Evolutionary conservation across 2,329 filamentous ascomycete species (phyloP), one percentile per base, ranked within the genome.

Genomic region (Clonostachys rosea): DNA sequence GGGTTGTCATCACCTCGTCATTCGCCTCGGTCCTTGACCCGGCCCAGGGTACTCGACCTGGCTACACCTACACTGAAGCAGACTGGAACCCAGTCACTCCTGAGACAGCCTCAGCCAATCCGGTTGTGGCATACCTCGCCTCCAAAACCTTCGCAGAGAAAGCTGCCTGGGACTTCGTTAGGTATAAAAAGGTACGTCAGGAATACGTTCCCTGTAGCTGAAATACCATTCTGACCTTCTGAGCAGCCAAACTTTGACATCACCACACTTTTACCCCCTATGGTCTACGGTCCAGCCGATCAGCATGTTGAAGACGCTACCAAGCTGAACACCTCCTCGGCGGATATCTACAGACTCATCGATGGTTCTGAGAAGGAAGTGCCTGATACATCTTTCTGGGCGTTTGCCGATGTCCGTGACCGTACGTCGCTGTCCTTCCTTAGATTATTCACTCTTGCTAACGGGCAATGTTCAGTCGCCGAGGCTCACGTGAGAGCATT

Each of bases 1-100:
- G 63, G 5, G 40, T 70, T 34, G 66, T 83, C 41, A 77, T 87
- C 52, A 87, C 83, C 1, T 86, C 81, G 4, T 86, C 82, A 2
- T 87, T 86, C 54, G 84, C 83, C 16, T 71, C 83, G 0, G 83
- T 87, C n/a, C 34, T 75, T 30, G 56, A 66, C 11, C 36, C 17
- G 7, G 11, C 14, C 5, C 56, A 63, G 65, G 71, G 61, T 56
- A 30, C 63, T 62, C 5, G 58, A 61, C 46, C 70, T 59, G 42
- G 43, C 3, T 50, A 59, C 16, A 51, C 50, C 9, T 61, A 61
- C 50, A 50, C 49, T 2, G 59, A 61, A 34, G 49, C 52, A 24
- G 56, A 57, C 41, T 59, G 56, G 56, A 58, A 59, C 40, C 56
- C 57, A n/a, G 36, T n/a, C 14, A 39, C 36, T 2, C 17, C 14